A percentile compares a stretch with the other conserved stretches of the same genome.
Evolutionary conservation across 495 filamentous ascomycete genomes (phyloP).

Genomic region (Neurospora africana): DNA sequence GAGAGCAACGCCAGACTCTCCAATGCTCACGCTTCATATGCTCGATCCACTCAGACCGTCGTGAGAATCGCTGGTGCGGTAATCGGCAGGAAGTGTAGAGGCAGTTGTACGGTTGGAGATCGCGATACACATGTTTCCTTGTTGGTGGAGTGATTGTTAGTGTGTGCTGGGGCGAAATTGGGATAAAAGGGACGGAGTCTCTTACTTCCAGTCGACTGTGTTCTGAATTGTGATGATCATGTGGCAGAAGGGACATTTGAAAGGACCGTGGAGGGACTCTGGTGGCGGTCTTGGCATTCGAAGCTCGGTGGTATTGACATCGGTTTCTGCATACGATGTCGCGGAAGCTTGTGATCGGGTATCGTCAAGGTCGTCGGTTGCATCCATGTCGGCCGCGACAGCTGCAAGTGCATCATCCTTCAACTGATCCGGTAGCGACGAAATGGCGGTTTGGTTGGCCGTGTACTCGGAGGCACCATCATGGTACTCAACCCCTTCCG

Average conservation of each 20-base stretch:
- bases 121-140: constrained; percentile 19
- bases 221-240: constrained; percentile 15
- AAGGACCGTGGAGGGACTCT: constrained; percentile 10
- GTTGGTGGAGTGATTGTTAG: too few species aligned
- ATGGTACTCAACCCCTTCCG: neutral
- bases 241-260: constrained; percentile 24
- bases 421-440: too few species aligned
- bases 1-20: constrained; percentile 1
- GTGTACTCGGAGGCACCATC: neutral
- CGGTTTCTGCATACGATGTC: constrained; percentile 1
- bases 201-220: constrained; percentile 19
- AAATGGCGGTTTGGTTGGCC: too few species aligned
- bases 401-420: too few species aligned
- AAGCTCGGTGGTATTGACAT: neutral
- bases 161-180: too few species aligned
- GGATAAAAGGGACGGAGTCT: too few species aligned
- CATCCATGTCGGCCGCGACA: too few species aligned
- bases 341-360: too few species aligned
- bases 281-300: constrained; percentile 6
- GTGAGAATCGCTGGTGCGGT: neutral
- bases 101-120: constrained; percentile 16
- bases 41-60: neutral
- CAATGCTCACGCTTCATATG: constrained; percentile 3
- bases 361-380: too few species aligned
- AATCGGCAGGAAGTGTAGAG: too few species aligned